A percentile compares a stretch with the other conserved stretches of the same genome.
Evolutionary conservation across 352 stramenopile genomes (phyloP).

Genomic region (Pythium sp.): DNA sequence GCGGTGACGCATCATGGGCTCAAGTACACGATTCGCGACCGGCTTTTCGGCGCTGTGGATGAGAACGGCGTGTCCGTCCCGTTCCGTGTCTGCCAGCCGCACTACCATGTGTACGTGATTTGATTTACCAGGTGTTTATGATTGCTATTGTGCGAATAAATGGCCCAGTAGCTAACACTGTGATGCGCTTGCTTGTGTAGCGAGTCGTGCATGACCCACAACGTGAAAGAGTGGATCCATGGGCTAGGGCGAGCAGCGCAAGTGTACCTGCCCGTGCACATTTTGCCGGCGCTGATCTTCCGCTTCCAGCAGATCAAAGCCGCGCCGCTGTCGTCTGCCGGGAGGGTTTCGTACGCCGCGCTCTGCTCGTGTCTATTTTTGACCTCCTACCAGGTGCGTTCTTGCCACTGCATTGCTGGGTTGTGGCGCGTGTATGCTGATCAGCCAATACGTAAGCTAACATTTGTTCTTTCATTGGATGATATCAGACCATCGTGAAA

Average conservation of each 20-base stretch:
- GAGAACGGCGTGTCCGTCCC: conserved; percentile 29
- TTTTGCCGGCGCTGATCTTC: conserved; percentile 75
- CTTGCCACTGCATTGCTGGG: background rate
- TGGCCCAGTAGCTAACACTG: background rate
- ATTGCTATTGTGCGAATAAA: background rate
- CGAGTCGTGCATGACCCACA: conserved; percentile 80
- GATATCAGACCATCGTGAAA: conserved; percentile 58
- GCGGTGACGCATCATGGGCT: conserved; percentile 70
- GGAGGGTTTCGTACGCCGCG: conserved; percentile 56
- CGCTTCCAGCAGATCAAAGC: conserved; percentile 56
- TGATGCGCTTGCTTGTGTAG: conserved; percentile 21
- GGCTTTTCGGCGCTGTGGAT: conserved; percentile 49
- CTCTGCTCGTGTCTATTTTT: conserved; percentile 81
- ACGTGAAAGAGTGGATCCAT: conserved; percentile 70
- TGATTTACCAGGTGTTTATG: too few relatives aligned
- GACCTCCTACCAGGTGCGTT: conserved; percentile 72
- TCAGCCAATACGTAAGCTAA: background rate
- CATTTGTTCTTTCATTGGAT: background rate
- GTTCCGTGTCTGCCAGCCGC: conserved; percentile 79
- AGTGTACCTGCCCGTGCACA: conserved; percentile 82
- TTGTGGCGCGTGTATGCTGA: background rate
- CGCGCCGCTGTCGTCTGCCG: conserved; percentile 43
- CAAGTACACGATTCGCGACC: conserved; percentile 65
- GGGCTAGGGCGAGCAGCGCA: conserved; percentile 67
- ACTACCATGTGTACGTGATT: conserved; percentile 76